phyloP scores from a whole-genome alignment of 306 rosid genomes.

The Medicago truncatula region MtrunA17r5.0-ANR NC_053046.1:2260001-2260500 shows the following conservation, averaged over 20 bases:
- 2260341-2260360: conserved; percentile 72
- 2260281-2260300: conserved; percentile 62
- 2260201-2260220: conserved; percentile 61
- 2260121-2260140: conserved; percentile 56
- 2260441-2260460: not conserved
- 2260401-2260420: conserved; percentile 37
- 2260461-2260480: conserved; percentile 4
- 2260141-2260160: conserved; percentile 42
- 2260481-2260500: conserved; percentile 25
- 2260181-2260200: conserved; percentile 50
- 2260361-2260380: not conserved
- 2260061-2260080: not conserved
- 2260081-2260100: not conserved
- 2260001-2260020: conserved; percentile 79
- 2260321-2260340: conserved; percentile 96
- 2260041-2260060: conserved; percentile 46
- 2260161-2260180: conserved; percentile 37
- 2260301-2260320: conserved; percentile 84
- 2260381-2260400: not conserved
- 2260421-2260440: not conserved
- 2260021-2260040: conserved; percentile 68
- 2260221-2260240: conserved; percentile 61
- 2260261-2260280: conserved; percentile 46
- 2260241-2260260: conserved; percentile 57
- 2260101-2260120: conserved; percentile 32